A percentile compares a stretch with the other conserved stretches of the same genome.
Conservation (phyloP, 1,139 yeast genomes). For the Pichiaceae sp. region DNA sequence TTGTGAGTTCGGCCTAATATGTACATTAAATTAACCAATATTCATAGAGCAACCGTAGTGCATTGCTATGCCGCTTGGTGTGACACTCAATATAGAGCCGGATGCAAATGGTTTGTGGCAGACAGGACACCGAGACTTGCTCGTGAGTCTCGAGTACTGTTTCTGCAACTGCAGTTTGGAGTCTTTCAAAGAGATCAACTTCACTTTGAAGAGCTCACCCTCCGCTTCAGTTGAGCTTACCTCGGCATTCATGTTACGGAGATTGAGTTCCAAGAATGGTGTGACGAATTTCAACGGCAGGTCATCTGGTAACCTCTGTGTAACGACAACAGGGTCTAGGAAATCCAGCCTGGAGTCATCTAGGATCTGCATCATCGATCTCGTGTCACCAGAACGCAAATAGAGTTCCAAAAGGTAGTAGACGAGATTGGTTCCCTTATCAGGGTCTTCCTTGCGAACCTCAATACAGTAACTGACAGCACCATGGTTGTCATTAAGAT, state of each 20-base stretch:
- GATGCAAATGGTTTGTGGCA: conserved; percentile 55
- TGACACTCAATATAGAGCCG: conserved; percentile 49
- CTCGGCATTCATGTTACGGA: conserved; percentile 29
- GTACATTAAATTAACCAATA: neutral
- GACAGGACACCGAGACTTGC: conserved; percentile 41
- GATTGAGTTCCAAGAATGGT: conserved; percentile 37
- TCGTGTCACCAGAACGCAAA: conserved; percentile 8
- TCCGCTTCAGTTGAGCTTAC: conserved; percentile 19
- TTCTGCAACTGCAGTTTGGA: conserved; percentile 27
- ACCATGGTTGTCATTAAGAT: conserved; percentile 45
- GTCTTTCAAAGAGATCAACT: conserved; percentile 16
- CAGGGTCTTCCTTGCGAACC: conserved; percentile 9
- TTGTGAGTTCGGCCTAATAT: conserved; percentile 36
- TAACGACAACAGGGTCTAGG: conserved; percentile 42
- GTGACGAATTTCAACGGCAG: conserved; percentile 38
- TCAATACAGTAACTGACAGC: conserved; percentile 52
- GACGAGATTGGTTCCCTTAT: conserved; percentile 8
- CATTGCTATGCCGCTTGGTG: conserved; percentile 43
- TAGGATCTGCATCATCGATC: conserved; percentile 17
- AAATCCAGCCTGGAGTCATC: conserved; percentile 36
- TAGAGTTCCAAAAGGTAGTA: conserved; percentile 16
- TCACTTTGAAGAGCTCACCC: conserved; percentile 30
- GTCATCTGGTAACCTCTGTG: conserved; percentile 42
- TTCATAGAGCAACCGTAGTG: conserved; percentile 57
- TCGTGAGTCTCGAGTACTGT: conserved; percentile 30